Percentiles rank a stretch among this genome's conserved stretches.
These are phyloP conservation scores for Rosa persica DNA, from an alignment of 306 rosid genomes.

Conservation along the genomic window DNA sequence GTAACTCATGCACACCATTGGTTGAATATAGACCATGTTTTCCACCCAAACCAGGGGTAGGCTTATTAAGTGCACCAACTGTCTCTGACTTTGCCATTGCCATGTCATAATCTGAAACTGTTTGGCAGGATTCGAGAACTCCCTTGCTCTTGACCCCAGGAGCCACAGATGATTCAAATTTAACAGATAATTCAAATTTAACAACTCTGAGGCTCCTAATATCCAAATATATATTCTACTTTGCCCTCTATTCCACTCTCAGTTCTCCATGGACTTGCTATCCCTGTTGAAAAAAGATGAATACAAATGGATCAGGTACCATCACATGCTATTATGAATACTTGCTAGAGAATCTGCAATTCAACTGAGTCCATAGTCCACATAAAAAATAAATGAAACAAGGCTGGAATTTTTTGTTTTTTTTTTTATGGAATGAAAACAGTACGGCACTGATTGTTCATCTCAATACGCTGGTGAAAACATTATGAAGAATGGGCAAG, in stretches of 20 bases:
- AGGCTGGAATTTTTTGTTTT: background rate
- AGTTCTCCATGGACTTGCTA: conserved; percentile 21
- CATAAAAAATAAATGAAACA: conserved; percentile 5
- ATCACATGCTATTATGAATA: conserved; percentile 3
- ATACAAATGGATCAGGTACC: conserved; percentile 19
- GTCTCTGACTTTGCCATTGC: conserved; percentile 58
- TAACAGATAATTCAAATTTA: conserved; percentile 34
- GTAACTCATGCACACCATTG: conserved; percentile 80
- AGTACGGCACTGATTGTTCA: conserved; percentile 10
- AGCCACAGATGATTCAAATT: conserved; percentile 56
- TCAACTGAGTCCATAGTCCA: conserved; percentile 9
- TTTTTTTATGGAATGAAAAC: background rate
- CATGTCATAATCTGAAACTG: conserved; percentile 55
- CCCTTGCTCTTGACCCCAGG: conserved; percentile 69
- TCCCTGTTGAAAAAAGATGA: conserved; percentile 23
- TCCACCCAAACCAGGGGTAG: conserved; percentile 43
- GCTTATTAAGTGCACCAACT: conserved; percentile 42
- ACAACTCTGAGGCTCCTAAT: conserved; percentile 24
- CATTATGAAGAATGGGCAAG: background rate
- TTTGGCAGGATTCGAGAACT: conserved; percentile 53
- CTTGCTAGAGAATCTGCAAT: background rate
- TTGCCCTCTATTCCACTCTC: conserved; percentile 29
- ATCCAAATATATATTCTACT: conserved; percentile 19
- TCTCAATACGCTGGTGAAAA: background rate
- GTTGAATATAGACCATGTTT: conserved; percentile 60